Base-by-base conservation (phyloP, 768 basidiomycete genomes). In the Sarcodon sp. region DNA sequence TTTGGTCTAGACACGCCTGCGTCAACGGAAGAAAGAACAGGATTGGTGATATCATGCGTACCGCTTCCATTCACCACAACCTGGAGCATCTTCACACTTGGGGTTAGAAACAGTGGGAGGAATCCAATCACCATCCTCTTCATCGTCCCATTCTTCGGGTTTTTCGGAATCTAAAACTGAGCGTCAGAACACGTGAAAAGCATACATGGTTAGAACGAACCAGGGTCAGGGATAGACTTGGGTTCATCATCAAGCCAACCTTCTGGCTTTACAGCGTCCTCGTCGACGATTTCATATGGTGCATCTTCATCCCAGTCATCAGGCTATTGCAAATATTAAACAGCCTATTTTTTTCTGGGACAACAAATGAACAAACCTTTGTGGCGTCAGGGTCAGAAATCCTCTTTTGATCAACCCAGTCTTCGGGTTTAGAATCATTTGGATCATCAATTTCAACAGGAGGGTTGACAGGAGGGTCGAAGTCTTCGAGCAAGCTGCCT, bases 91-190 rank as follows among this genome's bases (percentile, higher is more conserved):
- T 53, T 79, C 71, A 61, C 96, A 98, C 62, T 80, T 85, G 53
- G 94, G 88, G 76, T 99, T 99, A 50, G 75, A 66, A 49, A 98
- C 72, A 49, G 79, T 80, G 32, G 96, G 93, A 6, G 93, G 76
- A 54, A 98, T 78, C 92, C 92, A 99, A 61, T 98, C 94, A 64
- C 96, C 96, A 56, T 99, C 94, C 63, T 98, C 96, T 61, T 97
- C 96, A 57, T 97, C 94, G 59, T 96, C 92, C 96, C 96, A 99
- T 65, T 99, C 96, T 62, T 99, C 96, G 6, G 96, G 96, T 72
- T 96, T 97, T 66, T 83, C 78, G 36, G 87, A 79, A 54, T 90
- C 87, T 79, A 49, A 2, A 55, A 33, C 8, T 12, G 5, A 32
- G 13, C 12, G 50, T 39, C 51, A 45, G 36, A n/a, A n/a, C 21